Conservation (phyloP, 2,329 filamentous ascomycete species). For the Trichophyton benhamiae region DNA sequence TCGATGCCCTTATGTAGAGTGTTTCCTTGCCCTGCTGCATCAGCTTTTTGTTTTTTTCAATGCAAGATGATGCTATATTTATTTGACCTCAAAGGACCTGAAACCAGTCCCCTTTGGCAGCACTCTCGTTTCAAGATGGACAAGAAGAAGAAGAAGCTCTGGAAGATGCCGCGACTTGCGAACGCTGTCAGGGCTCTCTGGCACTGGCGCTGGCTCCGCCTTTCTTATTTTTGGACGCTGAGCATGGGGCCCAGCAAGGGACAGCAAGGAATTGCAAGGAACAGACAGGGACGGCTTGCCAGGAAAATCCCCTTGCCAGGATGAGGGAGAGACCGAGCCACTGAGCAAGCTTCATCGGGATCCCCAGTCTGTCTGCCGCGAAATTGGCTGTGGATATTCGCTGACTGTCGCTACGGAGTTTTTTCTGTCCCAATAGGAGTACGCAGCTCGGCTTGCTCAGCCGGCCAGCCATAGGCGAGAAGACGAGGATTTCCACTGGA, state of each 20-base stretch:
- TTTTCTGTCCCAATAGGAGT: background rate
- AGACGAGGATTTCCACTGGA: background rate
- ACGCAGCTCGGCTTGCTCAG: background rate
- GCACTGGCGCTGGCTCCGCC: background rate
- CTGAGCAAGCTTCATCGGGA: background rate
- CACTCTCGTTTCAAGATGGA: background rate
- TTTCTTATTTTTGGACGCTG: no score
- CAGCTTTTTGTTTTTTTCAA: background rate
- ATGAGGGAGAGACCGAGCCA: background rate
- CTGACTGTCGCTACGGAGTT: background rate
- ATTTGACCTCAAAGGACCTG: background rate
- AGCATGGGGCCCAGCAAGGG: no score
- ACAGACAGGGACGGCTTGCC: no score
- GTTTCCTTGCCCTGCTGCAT: background rate
- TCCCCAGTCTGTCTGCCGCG: background rate
- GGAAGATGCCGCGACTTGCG: background rate
- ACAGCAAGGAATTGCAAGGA: no score
- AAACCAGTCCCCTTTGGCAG: background rate
- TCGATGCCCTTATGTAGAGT: background rate
- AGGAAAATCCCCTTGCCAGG: background rate
- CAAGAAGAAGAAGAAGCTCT: background rate
- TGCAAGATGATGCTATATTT: background rate
- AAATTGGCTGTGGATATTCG: constrained; percentile 1
- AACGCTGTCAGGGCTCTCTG: background rate
- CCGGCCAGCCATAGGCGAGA: background rate